Evolutionary conservation across 305 asterid genomes (phyloP).

Genomic region (Andrographis paniculata): DNA sequence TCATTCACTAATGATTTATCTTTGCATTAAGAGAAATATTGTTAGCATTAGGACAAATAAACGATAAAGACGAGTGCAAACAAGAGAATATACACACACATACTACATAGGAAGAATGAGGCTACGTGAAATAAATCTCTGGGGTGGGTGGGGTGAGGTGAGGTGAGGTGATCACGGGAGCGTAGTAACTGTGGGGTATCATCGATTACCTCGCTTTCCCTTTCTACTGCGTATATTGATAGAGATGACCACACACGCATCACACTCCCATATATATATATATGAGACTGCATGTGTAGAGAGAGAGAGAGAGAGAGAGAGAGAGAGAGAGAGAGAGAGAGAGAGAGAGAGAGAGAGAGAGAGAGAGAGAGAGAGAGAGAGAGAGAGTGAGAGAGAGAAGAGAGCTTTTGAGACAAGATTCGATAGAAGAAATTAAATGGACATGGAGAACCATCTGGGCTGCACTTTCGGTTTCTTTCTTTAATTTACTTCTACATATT

Average conservation of each 20-base stretch:
- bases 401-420: not conserved
- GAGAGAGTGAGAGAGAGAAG: not conserved
- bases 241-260: not conserved
- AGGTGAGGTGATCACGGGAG: conserved; percentile 32
- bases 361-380: not conserved
- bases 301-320: not conserved
- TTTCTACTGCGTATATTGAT: not conserved
- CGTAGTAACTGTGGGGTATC: conserved; percentile 12
- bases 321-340: conserved; percentile 1
- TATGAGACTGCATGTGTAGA: not conserved
- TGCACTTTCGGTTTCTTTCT: too few relatives aligned
- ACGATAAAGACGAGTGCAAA: too few relatives aligned
- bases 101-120: not conserved
- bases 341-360: not conserved
- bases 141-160: not conserved
- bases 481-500: too few relatives aligned
- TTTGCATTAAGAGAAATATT: too few relatives aligned
- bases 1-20: too few relatives aligned
- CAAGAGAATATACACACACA: not conserved
- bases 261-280: not conserved
- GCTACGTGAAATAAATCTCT: too few relatives aligned
- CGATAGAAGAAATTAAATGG: not conserved
- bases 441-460: too few relatives aligned
- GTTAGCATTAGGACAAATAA: too few relatives aligned
- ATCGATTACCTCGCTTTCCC: not conserved